These are phyloP conservation scores for Rostrohypoxylon terebratum DNA, from an alignment of 495 filamentous ascomycete genomes.

Conservation along the genomic window DNA sequence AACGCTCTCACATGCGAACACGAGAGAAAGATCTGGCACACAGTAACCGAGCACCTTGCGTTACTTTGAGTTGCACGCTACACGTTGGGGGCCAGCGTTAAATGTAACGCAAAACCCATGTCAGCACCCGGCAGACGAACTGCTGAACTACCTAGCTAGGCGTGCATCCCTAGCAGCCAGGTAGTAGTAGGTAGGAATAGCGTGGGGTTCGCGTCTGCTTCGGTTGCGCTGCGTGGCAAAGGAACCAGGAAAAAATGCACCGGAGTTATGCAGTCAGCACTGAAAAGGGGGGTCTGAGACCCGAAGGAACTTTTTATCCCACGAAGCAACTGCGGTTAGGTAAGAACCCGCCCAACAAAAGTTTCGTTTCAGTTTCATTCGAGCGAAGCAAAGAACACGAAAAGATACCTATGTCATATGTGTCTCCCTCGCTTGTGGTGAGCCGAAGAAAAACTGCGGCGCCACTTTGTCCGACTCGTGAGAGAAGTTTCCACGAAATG, in stretches of 20 bases:
- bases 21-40: conserved; percentile 18
- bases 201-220: conserved; percentile 37
- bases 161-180: conserved; percentile 8
- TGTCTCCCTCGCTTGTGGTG: conserved; percentile 14
- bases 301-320: conserved; percentile 8
- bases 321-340: conserved; percentile 36
- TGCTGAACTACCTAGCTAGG: conserved; percentile 15
- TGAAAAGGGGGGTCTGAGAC: conserved; percentile 26
- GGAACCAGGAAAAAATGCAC: background rate
- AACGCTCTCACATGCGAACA: conserved; percentile 18
- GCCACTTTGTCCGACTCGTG: conserved; percentile 20
- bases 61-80: conserved; percentile 13
- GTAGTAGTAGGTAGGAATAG: conserved; percentile 5
- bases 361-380: background rate
- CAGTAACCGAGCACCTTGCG: conserved; percentile 18
- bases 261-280: conserved; percentile 42
- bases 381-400: conserved; percentile 5
- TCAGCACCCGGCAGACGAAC: conserved; percentile 41
- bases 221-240: conserved; percentile 29
- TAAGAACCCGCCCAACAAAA: conserved; percentile 26
- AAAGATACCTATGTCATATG: conserved; percentile 10
- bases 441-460: conserved; percentile 8
- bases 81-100: conserved; percentile 22
- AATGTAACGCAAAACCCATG: conserved; percentile 35
- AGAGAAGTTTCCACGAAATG: background rate